Evolutionary conservation across 2,329 filamentous ascomycete species (phyloP).

Genomic region (Ceratocystis diversiconidia): DNA sequence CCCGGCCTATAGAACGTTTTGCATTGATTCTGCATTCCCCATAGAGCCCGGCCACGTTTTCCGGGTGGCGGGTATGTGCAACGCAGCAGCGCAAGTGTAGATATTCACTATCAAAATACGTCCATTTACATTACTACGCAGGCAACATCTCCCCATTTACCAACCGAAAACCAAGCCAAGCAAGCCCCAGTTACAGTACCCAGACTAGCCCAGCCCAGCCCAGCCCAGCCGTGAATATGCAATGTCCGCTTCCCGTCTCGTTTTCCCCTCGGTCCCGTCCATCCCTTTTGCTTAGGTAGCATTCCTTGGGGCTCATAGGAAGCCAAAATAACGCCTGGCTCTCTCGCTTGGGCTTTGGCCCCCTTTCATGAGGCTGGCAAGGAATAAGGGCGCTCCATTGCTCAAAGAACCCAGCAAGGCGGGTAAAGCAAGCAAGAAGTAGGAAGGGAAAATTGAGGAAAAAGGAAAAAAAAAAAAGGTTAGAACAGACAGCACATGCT

Average conservation of each 20-base stretch:
- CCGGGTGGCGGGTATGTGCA: neutral
- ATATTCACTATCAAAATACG: neutral
- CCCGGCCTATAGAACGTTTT: neutral
- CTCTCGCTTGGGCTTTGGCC: conserved; percentile 4
- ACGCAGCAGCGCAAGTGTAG: neutral
- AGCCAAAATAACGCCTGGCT: neutral
- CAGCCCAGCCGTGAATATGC: neutral
- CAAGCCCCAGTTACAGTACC: neutral
- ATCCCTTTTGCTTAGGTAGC: conserved; percentile 1
- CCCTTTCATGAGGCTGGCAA: neutral
- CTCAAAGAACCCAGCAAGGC: neutral
- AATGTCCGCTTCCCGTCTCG: neutral
- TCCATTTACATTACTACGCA: too few species aligned
- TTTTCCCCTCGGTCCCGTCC: neutral
- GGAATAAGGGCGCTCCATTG: conserved; percentile 1
- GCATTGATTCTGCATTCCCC: neutral
- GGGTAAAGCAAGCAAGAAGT: neutral
- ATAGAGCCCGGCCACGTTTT: conserved; percentile 2
- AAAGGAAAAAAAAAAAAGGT: neutral
- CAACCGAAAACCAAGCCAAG: neutral
- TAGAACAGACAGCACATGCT: neutral
- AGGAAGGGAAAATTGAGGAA: neutral
- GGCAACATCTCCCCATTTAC: too few species aligned
- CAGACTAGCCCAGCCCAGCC: neutral
- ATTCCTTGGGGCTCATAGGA: neutral